phyloP scores from a whole-genome alignment of 768 basidiomycete genomes.

The Hericium coralloides region DNA sequence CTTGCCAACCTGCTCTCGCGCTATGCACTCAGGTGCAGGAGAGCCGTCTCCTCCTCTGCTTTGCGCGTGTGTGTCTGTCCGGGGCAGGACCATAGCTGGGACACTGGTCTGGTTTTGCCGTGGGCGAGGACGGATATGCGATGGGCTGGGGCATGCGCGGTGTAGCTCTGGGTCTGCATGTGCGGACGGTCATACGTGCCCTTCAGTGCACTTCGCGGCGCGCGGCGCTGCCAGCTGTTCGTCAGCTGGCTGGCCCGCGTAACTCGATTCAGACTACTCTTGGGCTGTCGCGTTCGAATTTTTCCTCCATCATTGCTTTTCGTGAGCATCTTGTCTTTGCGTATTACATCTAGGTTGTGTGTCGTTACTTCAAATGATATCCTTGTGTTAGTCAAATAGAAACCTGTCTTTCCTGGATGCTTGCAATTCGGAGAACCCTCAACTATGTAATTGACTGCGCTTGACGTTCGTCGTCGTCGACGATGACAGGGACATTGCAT shows the following conservation, averaged over 20 bases:
- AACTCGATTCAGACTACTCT: slow-evolving; percentile 1
- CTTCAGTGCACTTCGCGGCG: neutral
- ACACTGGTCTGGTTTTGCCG: neutral
- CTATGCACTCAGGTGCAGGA: neutral
- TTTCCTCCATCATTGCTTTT: neutral
- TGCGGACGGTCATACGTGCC: neutral
- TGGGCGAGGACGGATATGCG: neutral
- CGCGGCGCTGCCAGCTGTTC: neutral
- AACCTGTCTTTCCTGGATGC: too few relatives aligned
- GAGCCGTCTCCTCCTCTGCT: neutral
- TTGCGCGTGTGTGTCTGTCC: neutral
- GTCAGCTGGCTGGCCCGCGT: neutral
- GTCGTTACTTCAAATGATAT: too few relatives aligned
- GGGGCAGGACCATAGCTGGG: too few relatives aligned
- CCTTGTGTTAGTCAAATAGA: too few relatives aligned
- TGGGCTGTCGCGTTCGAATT: neutral
- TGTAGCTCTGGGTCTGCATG: neutral
- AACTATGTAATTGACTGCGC: too few relatives aligned
- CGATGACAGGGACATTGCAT: too few relatives aligned
- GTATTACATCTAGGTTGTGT: neutral
- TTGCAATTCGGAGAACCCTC: too few relatives aligned
- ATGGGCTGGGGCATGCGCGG: neutral
- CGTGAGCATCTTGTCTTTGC: neutral
- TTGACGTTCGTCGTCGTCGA: too few relatives aligned
- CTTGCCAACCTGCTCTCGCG: too few relatives aligned